Conservation (phyloP, 106 monocot species). For the Agapanthus africanus region DNA sequence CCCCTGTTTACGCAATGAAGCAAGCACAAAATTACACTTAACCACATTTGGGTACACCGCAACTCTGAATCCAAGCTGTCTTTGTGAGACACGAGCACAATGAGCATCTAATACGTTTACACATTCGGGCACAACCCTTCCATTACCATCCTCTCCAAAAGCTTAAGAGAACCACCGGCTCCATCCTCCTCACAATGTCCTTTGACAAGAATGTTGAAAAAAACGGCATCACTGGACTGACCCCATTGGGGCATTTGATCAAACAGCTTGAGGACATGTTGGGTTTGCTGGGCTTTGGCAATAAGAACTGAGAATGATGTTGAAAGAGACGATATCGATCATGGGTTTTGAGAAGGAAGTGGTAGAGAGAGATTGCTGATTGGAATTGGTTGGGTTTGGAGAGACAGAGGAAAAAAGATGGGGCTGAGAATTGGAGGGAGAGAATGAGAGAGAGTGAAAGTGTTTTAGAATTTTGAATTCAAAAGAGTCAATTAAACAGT, state of each 20-base stretch:
- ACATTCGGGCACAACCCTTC: conserved; percentile 11
- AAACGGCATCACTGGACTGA: not conserved
- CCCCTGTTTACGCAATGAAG: too few relatives aligned
- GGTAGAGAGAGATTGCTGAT: conserved; percentile 16
- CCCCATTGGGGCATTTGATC: conserved; percentile 23
- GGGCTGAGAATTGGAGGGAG: conserved; percentile 12
- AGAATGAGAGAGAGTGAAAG: too few relatives aligned
- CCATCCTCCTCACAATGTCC: conserved; percentile 16
- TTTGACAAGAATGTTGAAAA: too few relatives aligned
- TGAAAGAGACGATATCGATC: too few relatives aligned
- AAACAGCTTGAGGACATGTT: conserved; percentile 29
- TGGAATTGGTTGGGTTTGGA: too few relatives aligned
- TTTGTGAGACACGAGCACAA: conserved; percentile 10
- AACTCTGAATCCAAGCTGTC: conserved; percentile 15
- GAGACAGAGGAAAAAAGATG: conserved; percentile 17
- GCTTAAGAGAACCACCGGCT: conserved; percentile 14
- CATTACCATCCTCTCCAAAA: too few relatives aligned
- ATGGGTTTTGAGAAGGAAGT: conserved; percentile 5
- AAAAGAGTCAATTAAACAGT: too few relatives aligned
- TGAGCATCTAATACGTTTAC: conserved; percentile 25
- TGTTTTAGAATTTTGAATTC: too few relatives aligned
- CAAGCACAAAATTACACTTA: too few relatives aligned
- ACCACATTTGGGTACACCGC: too few relatives aligned
- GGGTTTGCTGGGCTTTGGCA: too few relatives aligned
- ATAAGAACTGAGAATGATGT: too few relatives aligned